These are phyloP conservation scores for Diaporthe sp. DNA, from an alignment of 2,329 filamentous ascomycete species.

Conservation along the genomic window DNA sequence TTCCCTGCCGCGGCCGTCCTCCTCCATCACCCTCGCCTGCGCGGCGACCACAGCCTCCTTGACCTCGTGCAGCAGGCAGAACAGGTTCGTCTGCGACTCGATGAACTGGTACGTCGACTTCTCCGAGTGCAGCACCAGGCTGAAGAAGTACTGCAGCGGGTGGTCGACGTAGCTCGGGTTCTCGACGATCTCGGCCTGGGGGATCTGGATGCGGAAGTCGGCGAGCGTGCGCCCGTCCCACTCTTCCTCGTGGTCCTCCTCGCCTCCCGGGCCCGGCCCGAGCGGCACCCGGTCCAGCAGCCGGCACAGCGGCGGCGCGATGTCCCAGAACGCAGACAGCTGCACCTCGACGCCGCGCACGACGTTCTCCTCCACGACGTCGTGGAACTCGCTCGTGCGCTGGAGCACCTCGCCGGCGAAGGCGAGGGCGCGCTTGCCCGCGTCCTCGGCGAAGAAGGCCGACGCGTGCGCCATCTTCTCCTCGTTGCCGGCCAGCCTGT, in stretches of 20 bases:
- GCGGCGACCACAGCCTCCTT: conserved; percentile 81
- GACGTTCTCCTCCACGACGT: conserved; percentile 85
- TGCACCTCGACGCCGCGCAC: conserved; percentile 90
- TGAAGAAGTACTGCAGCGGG: conserved; percentile 91
- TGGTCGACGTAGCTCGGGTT: conserved; percentile 84
- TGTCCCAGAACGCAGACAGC: conserved; percentile 96
- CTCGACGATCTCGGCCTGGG: conserved; percentile 82
- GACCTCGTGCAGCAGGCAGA: conserved; percentile 92
- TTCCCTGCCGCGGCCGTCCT: conserved; percentile 62
- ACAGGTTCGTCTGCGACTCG: conserved; percentile 89
- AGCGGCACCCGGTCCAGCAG: conserved; percentile 83
- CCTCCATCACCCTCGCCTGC: conserved; percentile 74
- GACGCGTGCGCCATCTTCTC: conserved; percentile 84
- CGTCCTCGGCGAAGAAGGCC: conserved; percentile 85
- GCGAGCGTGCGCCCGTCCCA: conserved; percentile 44
- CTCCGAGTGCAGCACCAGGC: conserved; percentile 84
- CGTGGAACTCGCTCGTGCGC: conserved; percentile 80
- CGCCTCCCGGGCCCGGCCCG: conserved; percentile 39
- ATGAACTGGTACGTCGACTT: conserved; percentile 98
- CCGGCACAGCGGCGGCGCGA: conserved; percentile 83
- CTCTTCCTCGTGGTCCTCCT: background rate
- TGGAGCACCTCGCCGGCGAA: conserved; percentile 78
- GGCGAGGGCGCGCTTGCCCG: conserved; percentile 74
- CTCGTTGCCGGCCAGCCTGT: conserved; percentile 77
- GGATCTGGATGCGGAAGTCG: conserved; percentile 80